Evolutionary conservation across 177 flowering plant species (phyloP).

Genomic region (Vitis hybrid): DNA sequence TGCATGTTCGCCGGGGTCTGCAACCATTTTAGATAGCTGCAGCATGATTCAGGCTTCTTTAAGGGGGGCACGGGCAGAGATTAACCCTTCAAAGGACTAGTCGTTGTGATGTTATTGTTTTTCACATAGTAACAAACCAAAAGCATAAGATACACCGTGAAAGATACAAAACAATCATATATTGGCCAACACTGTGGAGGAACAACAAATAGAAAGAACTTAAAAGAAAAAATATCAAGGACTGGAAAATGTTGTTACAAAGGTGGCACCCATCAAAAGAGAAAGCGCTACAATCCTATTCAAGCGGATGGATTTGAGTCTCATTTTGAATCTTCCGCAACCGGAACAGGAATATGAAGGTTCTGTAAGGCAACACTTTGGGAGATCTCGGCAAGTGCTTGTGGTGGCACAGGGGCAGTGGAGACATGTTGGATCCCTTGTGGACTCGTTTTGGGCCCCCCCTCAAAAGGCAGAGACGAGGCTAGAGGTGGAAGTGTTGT

Average conservation of each 20-base stretch:
- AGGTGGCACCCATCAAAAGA: not conserved
- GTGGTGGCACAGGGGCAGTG: constrained; percentile 12
- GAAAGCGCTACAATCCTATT: not conserved
- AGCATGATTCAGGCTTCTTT: too few species aligned
- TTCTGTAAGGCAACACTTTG: constrained; percentile 4
- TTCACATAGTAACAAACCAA: not conserved
- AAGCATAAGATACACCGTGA: not conserved
- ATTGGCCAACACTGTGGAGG: not conserved
- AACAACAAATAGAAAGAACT: not conserved
- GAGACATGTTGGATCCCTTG: constrained; percentile 12
- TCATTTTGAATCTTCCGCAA: constrained; percentile 9
- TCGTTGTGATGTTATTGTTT: not conserved
- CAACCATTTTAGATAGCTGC: too few species aligned
- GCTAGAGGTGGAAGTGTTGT: constrained; percentile 14
- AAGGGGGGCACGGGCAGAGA: not conserved
- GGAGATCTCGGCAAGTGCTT: constrained; percentile 11
- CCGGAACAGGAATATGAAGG: not conserved
- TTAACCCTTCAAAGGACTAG: not conserved
- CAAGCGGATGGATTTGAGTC: constrained; percentile 5
- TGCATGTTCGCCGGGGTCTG: too few species aligned
- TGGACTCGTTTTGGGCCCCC: not conserved
- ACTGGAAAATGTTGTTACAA: not conserved
- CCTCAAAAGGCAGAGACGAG: constrained; percentile 16
- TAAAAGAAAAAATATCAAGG: not conserved
- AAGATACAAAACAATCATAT: not conserved